Percentiles rank a stretch among this genome's conserved stretches.
Conservation (phyloP, 2,329 filamentous ascomycete species). For the Pestalotiopsis sp. region DNA sequence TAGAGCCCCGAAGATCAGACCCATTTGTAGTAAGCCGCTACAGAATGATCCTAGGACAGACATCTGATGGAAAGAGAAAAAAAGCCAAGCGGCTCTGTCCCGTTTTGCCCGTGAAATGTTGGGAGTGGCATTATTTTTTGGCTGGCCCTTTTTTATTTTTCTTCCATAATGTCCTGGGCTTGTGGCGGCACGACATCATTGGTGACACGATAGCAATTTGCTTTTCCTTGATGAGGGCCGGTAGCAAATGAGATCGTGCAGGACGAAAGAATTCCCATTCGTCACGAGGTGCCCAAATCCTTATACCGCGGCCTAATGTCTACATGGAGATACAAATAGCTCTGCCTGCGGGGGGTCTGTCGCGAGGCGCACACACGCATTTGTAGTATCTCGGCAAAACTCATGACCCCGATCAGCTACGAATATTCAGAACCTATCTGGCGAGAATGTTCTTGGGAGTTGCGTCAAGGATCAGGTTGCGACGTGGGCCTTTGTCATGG, state of each 20-base stretch:
- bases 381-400: no score
- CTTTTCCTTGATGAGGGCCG: background rate
- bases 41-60: background rate
- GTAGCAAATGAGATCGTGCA: background rate
- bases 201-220: background rate
- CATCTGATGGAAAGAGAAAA: background rate
- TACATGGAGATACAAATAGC: no score
- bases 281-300: background rate
- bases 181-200: background rate
- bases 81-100: background rate
- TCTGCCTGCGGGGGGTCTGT: no score
- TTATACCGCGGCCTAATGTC: background rate
- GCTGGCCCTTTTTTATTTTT: background rate
- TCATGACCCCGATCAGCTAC: no score
- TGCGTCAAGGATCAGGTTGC: no score
- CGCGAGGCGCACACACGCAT: no score
- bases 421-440: no score
- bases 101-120: background rate
- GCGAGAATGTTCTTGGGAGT: no score
- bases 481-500: no score
- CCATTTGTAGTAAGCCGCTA: conserved; percentile 13
- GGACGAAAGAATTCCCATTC: background rate
- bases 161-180: background rate
- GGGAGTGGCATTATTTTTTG: background rate
- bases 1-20: background rate